Evolutionary conservation across 106 monocot genomes (phyloP), one percentile per base, ranked within the genome.

Genomic region (Alisma plantagoaquatica): DNA sequence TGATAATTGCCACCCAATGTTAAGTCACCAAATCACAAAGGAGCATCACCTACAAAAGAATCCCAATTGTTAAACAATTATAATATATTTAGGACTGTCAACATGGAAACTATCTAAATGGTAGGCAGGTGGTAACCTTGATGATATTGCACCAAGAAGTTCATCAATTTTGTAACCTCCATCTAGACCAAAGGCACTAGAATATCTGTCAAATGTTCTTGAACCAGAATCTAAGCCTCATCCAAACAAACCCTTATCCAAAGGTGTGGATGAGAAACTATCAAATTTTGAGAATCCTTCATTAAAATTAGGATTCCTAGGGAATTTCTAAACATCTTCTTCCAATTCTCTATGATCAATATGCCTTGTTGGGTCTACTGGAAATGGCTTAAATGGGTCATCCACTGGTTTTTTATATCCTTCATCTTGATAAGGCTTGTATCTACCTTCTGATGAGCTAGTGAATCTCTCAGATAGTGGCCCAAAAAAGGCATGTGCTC

Each of bases 311-410:
- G 66, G 42, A 41, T 79, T 59, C 59, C 80, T 41, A 15, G 84
- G 77, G 46, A 91, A 80, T 48, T 72, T 73, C 43, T 91, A 84
- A 15, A 77, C n/a, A 69, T 80, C 90, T 57, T 90, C 89, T 33
- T 82, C 73, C 64, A 84, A 73, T 3, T 77, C 67, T 46, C 70
- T 73, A 24, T 35, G 70, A 46, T 47, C 66, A 23, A 56, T 53
- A 16, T 56, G 56, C 16, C 73, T 67, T 19, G 54, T 61, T 43
- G 64, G 62, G 35, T 76, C 63, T 23, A 63, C 11, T 18, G 43
- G 14, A 60, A 48, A 74, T 18, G 49, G 29, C 30, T 49, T 63
- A 18, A 73, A 54, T 41, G 65, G 62, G n/a, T 79, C 70, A 38
- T 75, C 70, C 51, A 53, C 43, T 6, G 79, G 60, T 8, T 49